These are phyloP conservation scores for Kluyveromyces marxianus DNA, from an alignment of 1,139 yeast genomes.

Conservation along the genomic window DNA sequence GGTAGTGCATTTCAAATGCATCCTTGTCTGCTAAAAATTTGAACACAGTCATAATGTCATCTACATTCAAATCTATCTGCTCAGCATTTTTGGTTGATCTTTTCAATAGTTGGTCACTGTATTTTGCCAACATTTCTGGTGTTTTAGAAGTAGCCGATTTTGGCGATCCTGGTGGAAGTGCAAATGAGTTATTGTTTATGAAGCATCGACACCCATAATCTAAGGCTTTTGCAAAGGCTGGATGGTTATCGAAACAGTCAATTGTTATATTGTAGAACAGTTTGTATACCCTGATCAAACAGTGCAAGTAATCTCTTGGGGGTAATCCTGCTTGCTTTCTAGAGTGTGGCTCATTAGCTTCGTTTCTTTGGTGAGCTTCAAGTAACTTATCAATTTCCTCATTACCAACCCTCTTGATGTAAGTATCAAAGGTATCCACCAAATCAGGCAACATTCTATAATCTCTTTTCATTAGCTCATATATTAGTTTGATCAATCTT, in stretches of 20 bases:
- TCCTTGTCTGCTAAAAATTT: constrained; percentile 90
- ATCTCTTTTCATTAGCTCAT: constrained; percentile 57
- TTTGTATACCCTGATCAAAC: constrained; percentile 60
- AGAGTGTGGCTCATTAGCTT: constrained; percentile 10
- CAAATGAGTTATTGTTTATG: constrained; percentile 77
- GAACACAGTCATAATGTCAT: constrained; percentile 81
- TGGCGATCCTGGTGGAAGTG: constrained; percentile 48
- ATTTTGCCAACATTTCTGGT: constrained; percentile 86
- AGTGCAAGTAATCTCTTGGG: constrained; percentile 74
- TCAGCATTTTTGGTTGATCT: constrained; percentile 58
- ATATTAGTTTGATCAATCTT: constrained; percentile 74
- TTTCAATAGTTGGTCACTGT: constrained; percentile 76
- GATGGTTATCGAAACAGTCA: constrained; percentile 70
- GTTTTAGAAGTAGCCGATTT: constrained; percentile 57
- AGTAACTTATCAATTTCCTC: constrained; percentile 22
- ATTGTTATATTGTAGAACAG: constrained; percentile 44
- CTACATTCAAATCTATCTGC: constrained; percentile 66
- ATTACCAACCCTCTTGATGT: constrained; percentile 47
- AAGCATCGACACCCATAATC: constrained; percentile 84
- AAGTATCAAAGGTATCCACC: constrained; percentile 63
- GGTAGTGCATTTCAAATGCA: constrained; percentile 87
- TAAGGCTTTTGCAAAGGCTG: constrained; percentile 77
- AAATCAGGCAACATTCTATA: constrained; percentile 51
- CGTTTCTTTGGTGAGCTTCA: constrained; percentile 18
- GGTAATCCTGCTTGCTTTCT: constrained; percentile 22